phyloP scores from a whole-genome alignment of 805 yeast species.

The Saccharomycopsis sp. region DNA sequence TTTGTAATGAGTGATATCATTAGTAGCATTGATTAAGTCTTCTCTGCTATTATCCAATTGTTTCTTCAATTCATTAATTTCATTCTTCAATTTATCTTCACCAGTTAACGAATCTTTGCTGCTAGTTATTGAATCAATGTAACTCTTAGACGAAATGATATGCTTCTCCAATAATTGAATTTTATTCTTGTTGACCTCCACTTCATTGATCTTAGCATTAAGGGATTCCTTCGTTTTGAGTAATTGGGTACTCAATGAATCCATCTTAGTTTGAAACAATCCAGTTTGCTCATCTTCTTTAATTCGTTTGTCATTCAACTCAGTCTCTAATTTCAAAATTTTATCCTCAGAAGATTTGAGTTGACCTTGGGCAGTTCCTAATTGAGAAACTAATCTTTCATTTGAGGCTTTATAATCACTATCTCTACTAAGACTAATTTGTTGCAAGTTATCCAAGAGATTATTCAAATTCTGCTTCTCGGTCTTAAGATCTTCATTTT shows the following conservation, averaged over 20 bases:
- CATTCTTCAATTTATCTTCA: conserved; percentile 12
- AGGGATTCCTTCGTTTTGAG: conserved; percentile 36
- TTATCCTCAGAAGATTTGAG: conserved; percentile 38
- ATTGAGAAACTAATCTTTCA: conserved; percentile 40
- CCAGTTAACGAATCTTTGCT: conserved; percentile 7
- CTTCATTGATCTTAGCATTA: conserved; percentile 32
- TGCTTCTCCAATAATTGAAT: conserved; percentile 30
- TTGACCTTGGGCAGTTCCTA: conserved; percentile 44
- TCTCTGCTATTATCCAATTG: conserved; percentile 36
- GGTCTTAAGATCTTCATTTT: conserved; percentile 43
- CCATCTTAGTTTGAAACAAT: conserved; percentile 55
- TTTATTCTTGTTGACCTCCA: conserved; percentile 35
- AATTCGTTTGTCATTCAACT: conserved; percentile 39
- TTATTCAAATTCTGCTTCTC: conserved; percentile 57
- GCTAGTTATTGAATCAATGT: conserved; percentile 22
- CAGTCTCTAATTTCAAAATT: conserved; percentile 41
- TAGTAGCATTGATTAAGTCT: conserved; percentile 50
- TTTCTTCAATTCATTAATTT: conserved; percentile 22
- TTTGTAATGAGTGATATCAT: conserved; percentile 54
- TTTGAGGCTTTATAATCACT: conserved; percentile 42
- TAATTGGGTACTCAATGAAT: conserved; percentile 42
- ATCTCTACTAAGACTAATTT: conserved; percentile 45
- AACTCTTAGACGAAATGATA: conserved; percentile 25
- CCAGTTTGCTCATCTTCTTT: conserved; percentile 49
- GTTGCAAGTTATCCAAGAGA: conserved; percentile 52